Conservation (phyloP, 2,329 filamentous ascomycete genomes). For the Aureobasidium subglaciale region DNA sequence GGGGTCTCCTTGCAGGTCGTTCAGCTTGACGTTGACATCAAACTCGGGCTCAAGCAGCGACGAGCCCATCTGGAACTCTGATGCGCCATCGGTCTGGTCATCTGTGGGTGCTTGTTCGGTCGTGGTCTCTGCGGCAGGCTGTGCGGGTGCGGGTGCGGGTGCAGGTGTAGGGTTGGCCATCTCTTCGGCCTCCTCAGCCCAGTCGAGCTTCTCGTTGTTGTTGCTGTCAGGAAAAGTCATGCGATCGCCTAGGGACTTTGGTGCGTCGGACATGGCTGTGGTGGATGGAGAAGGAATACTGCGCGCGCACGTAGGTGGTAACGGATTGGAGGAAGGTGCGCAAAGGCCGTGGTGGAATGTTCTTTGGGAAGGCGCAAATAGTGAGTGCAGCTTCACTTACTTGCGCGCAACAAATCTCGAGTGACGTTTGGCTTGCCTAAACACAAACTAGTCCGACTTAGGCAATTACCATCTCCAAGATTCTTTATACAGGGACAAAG, state of each 20-base stretch:
- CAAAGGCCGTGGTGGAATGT: background rate
- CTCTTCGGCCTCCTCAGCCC: slow-evolving; percentile 27
- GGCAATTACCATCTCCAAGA: background rate
- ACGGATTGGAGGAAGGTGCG: background rate
- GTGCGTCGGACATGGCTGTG: slow-evolving; percentile 2
- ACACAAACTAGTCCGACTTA: background rate
- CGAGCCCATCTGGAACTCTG: slow-evolving; percentile 32
- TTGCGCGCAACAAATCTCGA: slow-evolving; percentile 8
- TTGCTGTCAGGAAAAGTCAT: slow-evolving; percentile 23
- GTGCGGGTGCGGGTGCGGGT: background rate
- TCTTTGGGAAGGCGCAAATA: background rate
- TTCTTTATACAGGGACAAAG: background rate
- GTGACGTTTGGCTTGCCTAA: slow-evolving; percentile 4
- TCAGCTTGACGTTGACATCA: slow-evolving; percentile 87
- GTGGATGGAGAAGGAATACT: background rate
- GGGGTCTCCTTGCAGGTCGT: slow-evolving; percentile 77
- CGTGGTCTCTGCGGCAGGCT: slow-evolving; percentile 7
- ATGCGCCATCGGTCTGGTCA: slow-evolving; percentile 40
- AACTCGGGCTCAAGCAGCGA: slow-evolving; percentile 62
- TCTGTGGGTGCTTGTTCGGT: background rate
- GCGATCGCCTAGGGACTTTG: slow-evolving; percentile 24
- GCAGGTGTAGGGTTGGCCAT: slow-evolving; percentile 14
- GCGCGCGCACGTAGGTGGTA: background rate
- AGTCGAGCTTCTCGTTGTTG: slow-evolving; percentile 22
- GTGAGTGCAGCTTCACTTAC: background rate